Base-by-base conservation (phyloP, 1,284 basidiomycete species). In the Vanrija pseudolonga region DNA sequence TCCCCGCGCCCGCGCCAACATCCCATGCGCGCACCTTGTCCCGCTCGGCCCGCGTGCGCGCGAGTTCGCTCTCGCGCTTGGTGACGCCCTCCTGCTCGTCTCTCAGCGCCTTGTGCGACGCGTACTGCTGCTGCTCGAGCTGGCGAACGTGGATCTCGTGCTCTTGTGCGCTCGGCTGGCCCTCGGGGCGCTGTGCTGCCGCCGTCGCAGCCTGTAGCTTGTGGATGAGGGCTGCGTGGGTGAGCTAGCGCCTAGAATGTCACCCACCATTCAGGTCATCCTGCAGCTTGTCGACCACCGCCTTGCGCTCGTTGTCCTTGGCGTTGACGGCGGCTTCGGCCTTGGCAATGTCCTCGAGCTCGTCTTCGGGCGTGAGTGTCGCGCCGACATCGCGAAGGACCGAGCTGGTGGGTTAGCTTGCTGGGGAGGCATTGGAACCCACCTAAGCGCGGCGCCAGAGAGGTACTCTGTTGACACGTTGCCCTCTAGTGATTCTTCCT, bases 61-160 rank as follows among this genome's bases (percentile, higher is more conserved):
- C 56, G 51, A 76, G 52, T 53, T 76, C 73, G 7, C 59, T 65
- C 53, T 76, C 71, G 42, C 64, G 63, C 50, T 67, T 66, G 3
- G 62, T 63, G 18, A 71, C 57, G 15, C 20, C 39, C 9, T 60
- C 59, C 58, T 69, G 64, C 47, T 71, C 71, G 53, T 74, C 72
- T 47, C 66, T 71, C 24, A 76, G 50, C 41, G 62, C 55, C 54
- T 74, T 74, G 11, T 62, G 65, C n/a, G 61, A 50, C 3, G 63
- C 45, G 32, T 66, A 66, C 45, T 71, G 67, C 57, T 72, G 59
- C 20, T 66, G 55, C 45, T 74, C 69, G 18, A 76, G 62, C 4
- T 56, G 23, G 9, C 62, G 55, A 5, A 73, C 64, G 43, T 66
- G 60, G 3, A 56, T 51, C 39, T 71, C 66, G 56, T 76, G 70